A percentile compares a stretch with the other conserved stretches of the same genome.
These are phyloP conservation scores for Aspergillus fischeri DNA, from an alignment of 2,329 filamentous ascomycete species.

Conservation along the genomic window DNA sequence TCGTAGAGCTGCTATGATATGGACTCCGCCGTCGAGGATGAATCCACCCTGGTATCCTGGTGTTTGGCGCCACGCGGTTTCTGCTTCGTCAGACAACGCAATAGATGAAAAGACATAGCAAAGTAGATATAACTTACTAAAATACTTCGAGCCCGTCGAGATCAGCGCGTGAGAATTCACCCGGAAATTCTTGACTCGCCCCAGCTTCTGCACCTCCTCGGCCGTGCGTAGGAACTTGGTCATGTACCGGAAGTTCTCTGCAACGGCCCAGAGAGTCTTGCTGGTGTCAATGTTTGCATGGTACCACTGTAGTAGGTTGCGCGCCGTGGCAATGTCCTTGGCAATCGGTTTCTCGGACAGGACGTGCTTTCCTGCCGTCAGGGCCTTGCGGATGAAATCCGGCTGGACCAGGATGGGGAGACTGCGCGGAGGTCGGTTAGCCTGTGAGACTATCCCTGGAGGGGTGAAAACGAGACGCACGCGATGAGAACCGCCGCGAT, in stretches of 20 bases:
- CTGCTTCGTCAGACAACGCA: too few relatives aligned
- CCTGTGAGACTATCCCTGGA: background rate
- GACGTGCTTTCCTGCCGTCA: conserved; percentile 52
- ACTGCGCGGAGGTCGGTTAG: conserved; percentile 20
- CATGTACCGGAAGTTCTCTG: conserved; percentile 57
- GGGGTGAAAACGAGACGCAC: conserved; percentile 24
- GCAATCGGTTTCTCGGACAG: conserved; percentile 57
- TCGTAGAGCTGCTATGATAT: conserved; percentile 51
- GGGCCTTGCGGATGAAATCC: conserved; percentile 47
- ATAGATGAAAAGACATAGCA: too few relatives aligned
- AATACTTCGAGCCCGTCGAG: conserved; percentile 51
- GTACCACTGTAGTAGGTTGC: conserved; percentile 51
- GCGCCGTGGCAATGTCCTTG: conserved; percentile 50
- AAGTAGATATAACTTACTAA: conserved; percentile 30
- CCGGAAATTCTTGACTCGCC: conserved; percentile 49
- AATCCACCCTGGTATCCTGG: conserved; percentile 58
- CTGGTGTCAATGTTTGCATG: conserved; percentile 36
- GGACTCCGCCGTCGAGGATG: conserved; percentile 56
- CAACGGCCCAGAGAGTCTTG: conserved; percentile 46
- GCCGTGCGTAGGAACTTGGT: conserved; percentile 45
- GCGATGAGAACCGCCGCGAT: conserved; percentile 51
- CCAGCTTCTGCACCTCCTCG: conserved; percentile 44
- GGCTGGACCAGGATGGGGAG: conserved; percentile 52
- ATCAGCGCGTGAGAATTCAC: conserved; percentile 45
- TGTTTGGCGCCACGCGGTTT: conserved; percentile 54